These are phyloP conservation scores for Acanthamoeba lenticulata DNA, from an alignment of 208 protist genomes.

Conservation along the genomic window DNA sequence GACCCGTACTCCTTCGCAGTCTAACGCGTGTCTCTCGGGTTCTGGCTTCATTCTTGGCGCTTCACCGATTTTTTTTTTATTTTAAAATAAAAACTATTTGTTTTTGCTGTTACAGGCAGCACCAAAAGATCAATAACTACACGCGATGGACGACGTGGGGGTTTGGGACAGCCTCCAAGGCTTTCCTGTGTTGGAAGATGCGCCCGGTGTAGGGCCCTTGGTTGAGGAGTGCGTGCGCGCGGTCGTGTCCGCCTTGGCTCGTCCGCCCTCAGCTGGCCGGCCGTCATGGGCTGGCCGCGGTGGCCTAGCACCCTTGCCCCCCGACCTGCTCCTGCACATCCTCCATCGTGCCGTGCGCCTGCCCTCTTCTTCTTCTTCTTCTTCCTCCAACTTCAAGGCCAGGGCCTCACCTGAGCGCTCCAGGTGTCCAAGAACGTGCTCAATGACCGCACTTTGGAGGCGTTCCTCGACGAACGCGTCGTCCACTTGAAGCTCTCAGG, in stretches of 20 bases:
- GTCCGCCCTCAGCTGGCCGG: not conserved
- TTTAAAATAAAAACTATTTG: not conserved
- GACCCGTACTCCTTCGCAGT: too few species aligned
- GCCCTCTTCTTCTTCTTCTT: not conserved
- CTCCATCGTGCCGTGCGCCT: not conserved
- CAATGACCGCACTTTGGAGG: not conserved
- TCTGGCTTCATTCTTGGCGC: too few species aligned
- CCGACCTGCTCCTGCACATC: not conserved
- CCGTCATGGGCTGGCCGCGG: not conserved
- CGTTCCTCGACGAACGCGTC: not conserved
- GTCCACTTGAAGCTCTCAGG: slow-evolving; percentile 7
- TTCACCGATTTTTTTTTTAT: too few species aligned
- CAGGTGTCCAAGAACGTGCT: slow-evolving; percentile 22
- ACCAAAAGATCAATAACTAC: not conserved
- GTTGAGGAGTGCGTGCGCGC: not conserved
- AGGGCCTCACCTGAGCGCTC: not conserved
- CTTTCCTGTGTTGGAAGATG: not conserved
- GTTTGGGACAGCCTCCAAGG: not conserved
- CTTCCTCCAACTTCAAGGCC: too few species aligned
- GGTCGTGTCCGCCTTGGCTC: not conserved
- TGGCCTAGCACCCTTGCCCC: not conserved
- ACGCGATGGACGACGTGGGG: not conserved
- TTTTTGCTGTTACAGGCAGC: too few species aligned
- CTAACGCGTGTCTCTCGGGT: too few species aligned
- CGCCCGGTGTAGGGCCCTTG: not conserved